Conservation (phyloP, 768 basidiomycete species). For the Dentipellis fragilis region DNA sequence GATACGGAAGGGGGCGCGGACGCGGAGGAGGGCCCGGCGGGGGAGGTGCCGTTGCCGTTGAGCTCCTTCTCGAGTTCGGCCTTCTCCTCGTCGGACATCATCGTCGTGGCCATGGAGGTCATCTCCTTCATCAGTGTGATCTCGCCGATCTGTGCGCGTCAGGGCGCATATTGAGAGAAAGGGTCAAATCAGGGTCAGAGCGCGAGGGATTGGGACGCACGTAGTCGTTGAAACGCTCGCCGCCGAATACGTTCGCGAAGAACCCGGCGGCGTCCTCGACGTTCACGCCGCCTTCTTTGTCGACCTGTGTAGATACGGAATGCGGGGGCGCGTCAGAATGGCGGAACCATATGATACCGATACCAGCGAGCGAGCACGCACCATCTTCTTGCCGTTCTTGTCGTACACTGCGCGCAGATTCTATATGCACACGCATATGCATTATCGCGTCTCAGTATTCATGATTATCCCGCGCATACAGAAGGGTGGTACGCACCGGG, state of each 20-base stretch:
- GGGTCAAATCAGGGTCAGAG: neutral
- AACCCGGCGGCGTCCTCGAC: constrained; percentile 93
- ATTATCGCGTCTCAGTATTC: neutral
- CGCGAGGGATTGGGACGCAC: constrained; percentile 34
- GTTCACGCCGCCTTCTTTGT: constrained; percentile 65
- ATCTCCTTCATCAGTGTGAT: constrained; percentile 93
- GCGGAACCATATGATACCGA: neutral
- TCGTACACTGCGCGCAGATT: constrained; percentile 88
- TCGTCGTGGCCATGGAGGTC: constrained; percentile 73
- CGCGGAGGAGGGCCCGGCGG: neutral
- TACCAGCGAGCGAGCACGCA: constrained; percentile 23
- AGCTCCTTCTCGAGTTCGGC: constrained; percentile 61
- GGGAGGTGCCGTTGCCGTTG: constrained; percentile 26
- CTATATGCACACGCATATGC: constrained; percentile 23
- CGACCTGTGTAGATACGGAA: constrained; percentile 31
- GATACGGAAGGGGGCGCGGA: neutral
- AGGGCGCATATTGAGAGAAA: neutral
- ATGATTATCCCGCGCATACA: neutral
- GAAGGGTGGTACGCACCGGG: constrained; percentile 33
- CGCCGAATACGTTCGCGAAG: constrained; percentile 94
- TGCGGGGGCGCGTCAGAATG: neutral
- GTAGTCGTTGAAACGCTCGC: constrained; percentile 83
- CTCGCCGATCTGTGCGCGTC: constrained; percentile 75
- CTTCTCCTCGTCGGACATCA: constrained; percentile 90
- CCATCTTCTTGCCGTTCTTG: constrained; percentile 89